These are phyloP conservation scores for Exidia glandulosa DNA, from an alignment of 768 basidiomycete genomes.

Conservation along the genomic window DNA sequence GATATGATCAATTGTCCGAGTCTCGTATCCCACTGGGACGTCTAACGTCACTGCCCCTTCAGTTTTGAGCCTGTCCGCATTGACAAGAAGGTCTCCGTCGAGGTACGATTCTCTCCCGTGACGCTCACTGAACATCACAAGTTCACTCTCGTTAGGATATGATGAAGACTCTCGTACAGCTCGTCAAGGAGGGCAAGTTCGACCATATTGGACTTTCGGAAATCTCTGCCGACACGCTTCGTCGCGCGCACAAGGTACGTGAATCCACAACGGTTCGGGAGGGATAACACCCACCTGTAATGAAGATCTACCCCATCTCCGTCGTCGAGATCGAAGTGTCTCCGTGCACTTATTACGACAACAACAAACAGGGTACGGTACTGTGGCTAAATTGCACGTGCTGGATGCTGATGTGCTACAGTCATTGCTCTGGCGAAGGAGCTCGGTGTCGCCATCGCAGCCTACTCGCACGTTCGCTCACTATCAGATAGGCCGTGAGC, in stretches of 20 bases:
- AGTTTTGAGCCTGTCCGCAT: constrained; percentile 42
- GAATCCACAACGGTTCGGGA: background rate
- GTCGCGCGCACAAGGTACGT: constrained; percentile 24
- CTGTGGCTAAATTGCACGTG: background rate
- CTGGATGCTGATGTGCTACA: constrained; percentile 1
- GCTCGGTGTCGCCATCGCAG: constrained; percentile 43
- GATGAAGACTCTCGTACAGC: constrained; percentile 26
- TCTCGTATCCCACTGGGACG: background rate
- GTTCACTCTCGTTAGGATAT: background rate
- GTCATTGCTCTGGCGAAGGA: constrained; percentile 45
- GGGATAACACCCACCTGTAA: background rate
- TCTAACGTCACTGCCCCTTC: background rate
- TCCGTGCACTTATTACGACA: constrained; percentile 44
- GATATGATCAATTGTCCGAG: no score
- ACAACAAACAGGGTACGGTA: constrained; percentile 31
- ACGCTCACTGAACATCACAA: background rate
- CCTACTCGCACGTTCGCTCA: constrained; percentile 36
- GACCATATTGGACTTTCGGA: constrained; percentile 51
- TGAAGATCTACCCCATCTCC: constrained; percentile 36
- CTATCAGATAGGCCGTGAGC: background rate
- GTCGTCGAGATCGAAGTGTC: constrained; percentile 60
- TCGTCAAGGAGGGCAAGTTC: constrained; percentile 46
- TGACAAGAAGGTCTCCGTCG: constrained; percentile 33
- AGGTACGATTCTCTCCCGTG: constrained; percentile 24
- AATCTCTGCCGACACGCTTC: constrained; percentile 36